These are phyloP conservation scores for Acacia pycnantha DNA, from an alignment of 331 rosid species.

Conservation along the genomic window DNA sequence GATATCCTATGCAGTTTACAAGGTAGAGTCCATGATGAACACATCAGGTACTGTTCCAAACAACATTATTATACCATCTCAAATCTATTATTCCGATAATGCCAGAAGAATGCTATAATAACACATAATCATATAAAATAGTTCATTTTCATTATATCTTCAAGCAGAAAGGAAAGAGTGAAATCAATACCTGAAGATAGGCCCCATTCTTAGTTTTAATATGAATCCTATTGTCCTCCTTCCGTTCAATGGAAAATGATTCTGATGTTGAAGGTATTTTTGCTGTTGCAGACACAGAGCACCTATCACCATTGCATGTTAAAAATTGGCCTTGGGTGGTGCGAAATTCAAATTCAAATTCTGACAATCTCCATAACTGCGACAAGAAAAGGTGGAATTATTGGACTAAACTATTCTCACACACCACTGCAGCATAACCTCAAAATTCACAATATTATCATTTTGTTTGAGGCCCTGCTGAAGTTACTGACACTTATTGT, in stretches of 20 bases:
- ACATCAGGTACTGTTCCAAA: conserved; percentile 4
- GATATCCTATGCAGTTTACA: conserved; percentile 6
- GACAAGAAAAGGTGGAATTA: conserved; percentile 13
- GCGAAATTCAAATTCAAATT: conserved; percentile 68
- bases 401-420: conserved; percentile 8
- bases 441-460: conserved; percentile 1
- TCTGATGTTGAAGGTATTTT: conserved; percentile 56
- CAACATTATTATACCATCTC: not conserved
- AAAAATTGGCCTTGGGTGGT: conserved; percentile 72
- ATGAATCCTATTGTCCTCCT: conserved; percentile 57
- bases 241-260: conserved; percentile 60
- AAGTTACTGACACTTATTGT: not conserved
- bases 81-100: not conserved
- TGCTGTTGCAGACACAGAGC: conserved; percentile 66
- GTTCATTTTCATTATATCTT: conserved; percentile 11
- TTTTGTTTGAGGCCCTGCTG: not conserved
- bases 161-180: conserved; percentile 1
- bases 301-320: conserved; percentile 57
- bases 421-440: conserved; percentile 12
- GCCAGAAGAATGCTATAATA: not conserved
- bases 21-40: not conserved
- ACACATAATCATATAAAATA: not conserved
- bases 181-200: conserved; percentile 66
- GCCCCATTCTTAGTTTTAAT: conserved; percentile 55
- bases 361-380: conserved; percentile 84